Base-by-base conservation (phyloP, 2,329 filamentous ascomycete species). In the Aureobasidium sp. region DNA sequence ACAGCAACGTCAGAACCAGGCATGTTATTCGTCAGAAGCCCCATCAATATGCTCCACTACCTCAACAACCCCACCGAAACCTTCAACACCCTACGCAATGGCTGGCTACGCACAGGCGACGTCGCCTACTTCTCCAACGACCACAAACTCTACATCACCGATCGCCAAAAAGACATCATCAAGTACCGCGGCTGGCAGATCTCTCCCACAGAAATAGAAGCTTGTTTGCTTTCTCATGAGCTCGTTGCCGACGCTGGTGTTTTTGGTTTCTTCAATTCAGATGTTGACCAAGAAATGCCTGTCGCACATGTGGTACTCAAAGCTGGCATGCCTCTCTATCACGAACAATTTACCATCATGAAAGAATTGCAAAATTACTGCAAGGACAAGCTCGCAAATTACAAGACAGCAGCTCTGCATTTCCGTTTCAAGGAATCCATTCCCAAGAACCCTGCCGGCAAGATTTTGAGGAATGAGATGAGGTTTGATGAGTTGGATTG, bases 21-120 rank as follows among this genome's bases (percentile, higher is more conserved):
- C 5, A 77, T 80, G 63, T 63, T 81, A 15, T 74, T 75, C 39
- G 72, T 81, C 27, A 73, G 74, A 1, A 65, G 67, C 1, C 65
- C 66, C 6, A 65, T 78, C 2, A 73, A 75, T 12, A 83, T 84
- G 71, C 62, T 66, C 1, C 62, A 66, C 6, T 76, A 77, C 62
- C 69, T 67, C 57, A 68, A 69, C 53, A 74, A 77, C 12, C 7
- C 24, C 26, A 44, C 70, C 44, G 60, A 66, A 13, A 69, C 70
- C 12, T 47, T 44, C 17, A 59, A 66, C 10, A 62, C 65, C 26
- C 68, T 72, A 7, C 52, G 37, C 13, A 65, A 63, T 5, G 51
- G 46, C 27, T 71, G 66, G 57, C 68, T 69, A 24, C 47, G 63
- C 15, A 67, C 67, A 29, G 75, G 82, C 13, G 81, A 84, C 65